phyloP scores from a whole-genome alignment of 495 filamentous ascomycete species.

The Tuber umbilicatum region DNA sequence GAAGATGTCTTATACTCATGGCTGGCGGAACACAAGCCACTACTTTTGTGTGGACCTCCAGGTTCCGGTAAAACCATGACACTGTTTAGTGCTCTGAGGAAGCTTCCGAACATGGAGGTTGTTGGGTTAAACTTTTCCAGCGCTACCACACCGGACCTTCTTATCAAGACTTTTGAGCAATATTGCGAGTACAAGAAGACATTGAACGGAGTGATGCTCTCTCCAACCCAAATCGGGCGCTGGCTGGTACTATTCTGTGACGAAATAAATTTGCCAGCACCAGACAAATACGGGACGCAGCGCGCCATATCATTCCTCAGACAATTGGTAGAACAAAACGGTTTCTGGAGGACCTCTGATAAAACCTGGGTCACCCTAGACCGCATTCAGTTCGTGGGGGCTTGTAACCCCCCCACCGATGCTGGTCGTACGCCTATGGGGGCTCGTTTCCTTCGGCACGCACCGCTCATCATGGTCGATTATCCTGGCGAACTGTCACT shows the following conservation, averaged over 20 bases:
- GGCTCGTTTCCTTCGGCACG: constrained; percentile 84
- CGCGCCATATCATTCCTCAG: constrained; percentile 93
- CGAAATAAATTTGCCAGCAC: constrained; percentile 97
- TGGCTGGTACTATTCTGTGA: constrained; percentile 99
- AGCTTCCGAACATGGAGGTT: constrained; percentile 96
- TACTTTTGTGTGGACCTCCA: constrained; percentile 92
- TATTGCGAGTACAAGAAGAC: constrained; percentile 99
- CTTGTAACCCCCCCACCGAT: constrained; percentile 98
- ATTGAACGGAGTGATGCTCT: constrained; percentile 88
- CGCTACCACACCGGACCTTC: constrained; percentile 90
- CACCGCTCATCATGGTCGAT: constrained; percentile 96
- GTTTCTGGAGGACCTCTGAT: constrained; percentile 95
- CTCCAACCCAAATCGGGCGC: constrained; percentile 89
- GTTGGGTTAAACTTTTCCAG: constrained; percentile 99
- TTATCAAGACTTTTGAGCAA: constrained; percentile 98
- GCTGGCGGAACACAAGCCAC: constrained; percentile 96
- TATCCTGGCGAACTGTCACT: constrained; percentile 94
- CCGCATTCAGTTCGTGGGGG: constrained; percentile 96
- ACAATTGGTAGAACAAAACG: constrained; percentile 96
- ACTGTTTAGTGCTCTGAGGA: constrained; percentile 89
- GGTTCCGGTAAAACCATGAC: constrained; percentile 99
- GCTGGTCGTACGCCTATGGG: constrained; percentile 93
- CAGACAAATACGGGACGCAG: constrained; percentile 96
- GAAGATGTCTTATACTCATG: constrained; percentile 98
- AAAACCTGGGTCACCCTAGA: constrained; percentile 97